Evolutionary conservation across 2,329 filamentous ascomycete species (phyloP), one percentile per base, ranked within the genome.

Genomic region (Apiospora sp.): DNA sequence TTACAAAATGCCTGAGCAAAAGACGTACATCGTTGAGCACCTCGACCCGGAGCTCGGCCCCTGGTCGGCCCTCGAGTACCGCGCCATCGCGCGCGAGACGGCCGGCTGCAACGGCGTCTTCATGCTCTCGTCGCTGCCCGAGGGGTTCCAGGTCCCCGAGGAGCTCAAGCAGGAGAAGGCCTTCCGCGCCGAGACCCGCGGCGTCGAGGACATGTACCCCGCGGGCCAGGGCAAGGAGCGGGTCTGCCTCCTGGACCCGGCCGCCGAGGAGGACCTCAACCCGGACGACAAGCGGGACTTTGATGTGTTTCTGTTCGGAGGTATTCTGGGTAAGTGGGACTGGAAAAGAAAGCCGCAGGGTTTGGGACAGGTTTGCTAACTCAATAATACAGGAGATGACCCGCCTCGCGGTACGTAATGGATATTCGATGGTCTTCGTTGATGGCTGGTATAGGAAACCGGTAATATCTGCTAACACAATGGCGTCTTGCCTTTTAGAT

Each of bases 61-160:
- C 54, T 99, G 96, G 96, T 98, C 96, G 34, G 91, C 94, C 75
- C 90, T 98, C 71, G 96, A 99, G 85, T 99, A 99, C 85, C 86
- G 91, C 71, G 90, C 93, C 79, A 98, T 99, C 81, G 94, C 94
- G 70, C 86, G 89, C 74, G 96, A 99, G 86, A 94, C 93, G 70
- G 86, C 90, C 75, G 87, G 88, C 34, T 84, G 90, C 4, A 89
- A 89, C 46, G 90, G 91, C 71, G 87, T 87, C 70, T 98, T 98
- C 82, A 90, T 94, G 76, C 89, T 98, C 73, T 97, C 94, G 44
- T 97, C 94, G 43, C 88, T 98, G 64, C 93, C 95, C 10, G 79
- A 87, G 13, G 87, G 86, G 7, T 89, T 98, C 82, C 87, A 90
- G 73, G 86, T 97, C 54, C 91, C 91, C 2, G 84, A 85, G 30